Evolutionary conservation across 352 stramenopile species (phyloP), one percentile per base, ranked within the genome.

Genomic region (Phytopythium boreale): DNA sequence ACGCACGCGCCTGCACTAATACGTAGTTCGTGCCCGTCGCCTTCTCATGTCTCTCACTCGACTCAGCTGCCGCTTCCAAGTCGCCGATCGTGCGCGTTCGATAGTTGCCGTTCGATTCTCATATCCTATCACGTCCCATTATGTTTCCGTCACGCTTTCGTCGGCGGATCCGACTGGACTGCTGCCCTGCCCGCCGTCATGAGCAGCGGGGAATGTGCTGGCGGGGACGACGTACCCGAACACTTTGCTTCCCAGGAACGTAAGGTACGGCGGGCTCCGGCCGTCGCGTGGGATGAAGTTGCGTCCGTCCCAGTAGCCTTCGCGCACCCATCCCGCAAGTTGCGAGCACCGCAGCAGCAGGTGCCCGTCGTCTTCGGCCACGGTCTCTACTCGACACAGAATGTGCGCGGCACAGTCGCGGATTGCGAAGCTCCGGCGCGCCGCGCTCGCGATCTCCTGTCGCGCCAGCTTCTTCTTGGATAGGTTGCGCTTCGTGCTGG

Each of bases 201-300:
- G 15, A n/a, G 39, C 39, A 7, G 43, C 17, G 20, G 50, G 26
- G 15, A 24, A 10, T 12, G 50, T 4, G 37, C 10, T 60, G 52
- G 22, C 37, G 27, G 74, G 49, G 8, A 72, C n/a, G 27, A 94
- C 82, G 68, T 88, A 85, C 14, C 76, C 85, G 69, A 96, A 94
- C 24, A 69, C 55, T 72, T 93, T 86, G 59, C 82, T 93, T 22
- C 87, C 87, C 5, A 96, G 72, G 56, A 96, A 96, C n/a, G 87
- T 91, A 51, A 96, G 67, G 59, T 86, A 94, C 24, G 84, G 77
- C 47, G 77, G 63, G 6, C 67, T 66, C 1, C 72, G 31, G 3
- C 64, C 62, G 6, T 58, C 29, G 56, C 68, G 70, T 6, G 84
- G 75, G 49, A 89, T 79, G 56, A 96, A 94, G 53, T 87, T 88